Evolutionary conservation across 208 protist species (phyloP).

Genomic region (Lotmaria passim): DNA sequence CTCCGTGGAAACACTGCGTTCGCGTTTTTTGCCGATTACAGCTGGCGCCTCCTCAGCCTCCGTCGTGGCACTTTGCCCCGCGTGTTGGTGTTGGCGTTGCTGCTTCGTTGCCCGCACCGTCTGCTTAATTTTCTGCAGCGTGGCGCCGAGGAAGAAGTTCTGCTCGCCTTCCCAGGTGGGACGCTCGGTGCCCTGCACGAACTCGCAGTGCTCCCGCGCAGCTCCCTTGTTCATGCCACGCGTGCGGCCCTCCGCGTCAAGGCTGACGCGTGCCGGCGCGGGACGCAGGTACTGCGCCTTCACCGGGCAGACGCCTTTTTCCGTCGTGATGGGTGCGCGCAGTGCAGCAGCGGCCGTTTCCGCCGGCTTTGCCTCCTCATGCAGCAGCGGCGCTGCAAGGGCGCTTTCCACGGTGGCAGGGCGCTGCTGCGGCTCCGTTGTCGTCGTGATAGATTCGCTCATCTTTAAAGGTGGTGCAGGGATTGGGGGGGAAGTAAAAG

Average conservation of each 20-base stretch:
- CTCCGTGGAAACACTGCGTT: constrained; percentile 13
- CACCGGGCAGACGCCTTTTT: constrained; percentile 71
- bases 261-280: constrained; percentile 57
- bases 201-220: constrained; percentile 53
- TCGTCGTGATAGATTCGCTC: background rate
- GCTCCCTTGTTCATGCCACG: constrained; percentile 85
- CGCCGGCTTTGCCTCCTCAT: background rate
- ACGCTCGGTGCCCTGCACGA: constrained; percentile 60
- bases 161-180: constrained; percentile 68
- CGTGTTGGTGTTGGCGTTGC: constrained; percentile 18
- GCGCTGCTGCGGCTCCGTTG: background rate
- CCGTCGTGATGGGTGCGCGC: background rate
- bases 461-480: no score
- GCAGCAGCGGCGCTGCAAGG: no score
- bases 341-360: background rate
- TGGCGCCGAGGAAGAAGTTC: constrained; percentile 77
- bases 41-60: background rate
- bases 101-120: constrained; percentile 48
- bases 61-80: background rate
- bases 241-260: constrained; percentile 67
- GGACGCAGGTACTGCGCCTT: constrained; percentile 63
- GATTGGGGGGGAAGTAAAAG: no score
- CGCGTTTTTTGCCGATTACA: constrained; percentile 22
- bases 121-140: constrained; percentile 62
- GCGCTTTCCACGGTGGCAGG: no score